phyloP scores from a whole-genome alignment of 192 early-diverging fungal species.

The Cetraspora pellucida region DNA sequence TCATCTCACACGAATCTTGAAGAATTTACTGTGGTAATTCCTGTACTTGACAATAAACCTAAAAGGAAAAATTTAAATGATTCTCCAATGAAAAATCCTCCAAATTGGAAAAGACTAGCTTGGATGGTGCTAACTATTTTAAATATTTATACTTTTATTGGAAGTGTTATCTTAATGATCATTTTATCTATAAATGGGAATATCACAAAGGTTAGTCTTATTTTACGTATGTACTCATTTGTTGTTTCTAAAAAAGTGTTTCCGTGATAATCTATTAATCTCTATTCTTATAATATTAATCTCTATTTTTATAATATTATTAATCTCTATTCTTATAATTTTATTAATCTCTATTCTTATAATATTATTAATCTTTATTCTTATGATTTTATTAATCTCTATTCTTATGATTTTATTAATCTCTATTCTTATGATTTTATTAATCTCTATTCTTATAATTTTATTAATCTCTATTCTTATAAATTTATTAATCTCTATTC shows the following conservation, averaged over 20 bases:
- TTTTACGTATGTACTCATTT: too few relatives aligned
- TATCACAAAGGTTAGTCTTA: neutral
- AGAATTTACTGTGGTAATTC: neutral
- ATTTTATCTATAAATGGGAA: neutral
- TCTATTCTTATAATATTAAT: neutral
- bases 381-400: too few relatives aligned
- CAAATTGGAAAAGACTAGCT: neutral
- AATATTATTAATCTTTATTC: too few relatives aligned
- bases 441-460: neutral
- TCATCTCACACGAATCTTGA: too few relatives aligned
- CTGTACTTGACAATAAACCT: neutral
- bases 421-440: neutral
- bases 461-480: neutral
- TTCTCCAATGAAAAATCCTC: slow-evolving; percentile 1
- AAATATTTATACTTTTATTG: neutral
- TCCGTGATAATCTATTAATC: neutral
- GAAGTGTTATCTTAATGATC: neutral
- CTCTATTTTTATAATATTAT: neutral
- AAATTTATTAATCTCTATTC: too few relatives aligned
- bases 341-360: neutral
- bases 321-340: neutral
- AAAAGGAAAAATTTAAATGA: neutral
- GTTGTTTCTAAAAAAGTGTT: neutral
- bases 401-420: too few relatives aligned
- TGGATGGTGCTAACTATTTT: neutral